Conservation (phyloP, 805 yeast species). For the Candida chauliodis region DNA sequence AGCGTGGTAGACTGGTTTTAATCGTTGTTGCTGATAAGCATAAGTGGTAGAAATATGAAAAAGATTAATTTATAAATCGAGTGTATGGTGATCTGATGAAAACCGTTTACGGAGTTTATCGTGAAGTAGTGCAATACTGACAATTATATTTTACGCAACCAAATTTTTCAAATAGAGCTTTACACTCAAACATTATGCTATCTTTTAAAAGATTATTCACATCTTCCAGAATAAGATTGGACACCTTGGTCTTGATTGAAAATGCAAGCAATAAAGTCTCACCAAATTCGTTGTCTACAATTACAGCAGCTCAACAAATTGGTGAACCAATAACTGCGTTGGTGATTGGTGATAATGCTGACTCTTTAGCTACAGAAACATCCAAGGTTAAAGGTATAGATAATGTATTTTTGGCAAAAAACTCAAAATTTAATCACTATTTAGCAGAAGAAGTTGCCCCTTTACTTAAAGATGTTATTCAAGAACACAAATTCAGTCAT, state of each 20-base stretch:
- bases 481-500: slow-evolving; percentile 52
- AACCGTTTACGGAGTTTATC: slow-evolving; percentile 4
- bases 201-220: slow-evolving; percentile 46
- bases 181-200: neutral
- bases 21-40: too few species aligned
- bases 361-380: slow-evolving; percentile 42
- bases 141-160: neutral
- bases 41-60: too few species aligned
- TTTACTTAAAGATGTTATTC: slow-evolving; percentile 48
- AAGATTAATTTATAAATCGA: too few species aligned
- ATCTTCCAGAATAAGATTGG: slow-evolving; percentile 16
- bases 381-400: slow-evolving; percentile 50
- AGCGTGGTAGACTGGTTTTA: too few species aligned
- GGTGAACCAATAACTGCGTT: slow-evolving; percentile 81
- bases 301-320: slow-evolving; percentile 73
- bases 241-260: slow-evolving; percentile 77
- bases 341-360: slow-evolving; percentile 62
- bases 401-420: slow-evolving; percentile 57
- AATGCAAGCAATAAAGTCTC: slow-evolving; percentile 50
- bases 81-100: too few species aligned
- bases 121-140: slow-evolving; percentile 2
- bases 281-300: slow-evolving; percentile 66
- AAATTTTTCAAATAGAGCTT: slow-evolving; percentile 1
- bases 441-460: slow-evolving; percentile 82
- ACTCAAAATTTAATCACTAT: slow-evolving; percentile 58